Conservation (phyloP, 495 filamentous ascomycete species). For the Aspergillus nanangensis region DNA sequence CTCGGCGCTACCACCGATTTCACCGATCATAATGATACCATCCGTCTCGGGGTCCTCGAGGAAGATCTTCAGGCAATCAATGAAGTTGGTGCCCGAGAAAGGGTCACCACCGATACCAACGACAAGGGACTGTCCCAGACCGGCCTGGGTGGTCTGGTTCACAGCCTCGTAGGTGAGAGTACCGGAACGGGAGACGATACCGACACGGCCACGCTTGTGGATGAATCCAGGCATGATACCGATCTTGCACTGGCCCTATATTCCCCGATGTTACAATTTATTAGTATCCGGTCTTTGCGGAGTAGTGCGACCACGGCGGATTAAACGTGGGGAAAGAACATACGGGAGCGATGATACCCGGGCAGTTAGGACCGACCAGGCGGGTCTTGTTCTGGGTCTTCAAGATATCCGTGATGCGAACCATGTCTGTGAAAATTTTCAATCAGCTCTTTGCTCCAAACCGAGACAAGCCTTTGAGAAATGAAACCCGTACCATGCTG, state of each 20-base stretch:
- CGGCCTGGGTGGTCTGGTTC: constrained; percentile 97
- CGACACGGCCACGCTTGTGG: constrained; percentile 97
- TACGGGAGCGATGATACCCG: constrained; percentile 90
- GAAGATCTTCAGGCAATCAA: constrained; percentile 97
- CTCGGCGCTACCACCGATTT: constrained; percentile 96
- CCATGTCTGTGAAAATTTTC: constrained; percentile 68
- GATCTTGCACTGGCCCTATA: constrained; percentile 96
- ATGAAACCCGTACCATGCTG: constrained; percentile 69
- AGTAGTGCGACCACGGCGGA: too few species aligned
- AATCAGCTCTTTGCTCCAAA: constrained; percentile 19
- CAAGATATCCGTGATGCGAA: constrained; percentile 95
- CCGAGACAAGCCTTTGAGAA: neutral
- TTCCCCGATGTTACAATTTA: neutral
- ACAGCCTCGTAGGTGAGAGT: constrained; percentile 99
- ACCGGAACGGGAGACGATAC: constrained; percentile 96
- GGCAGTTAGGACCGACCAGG: constrained; percentile 96
- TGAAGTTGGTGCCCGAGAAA: constrained; percentile 99
- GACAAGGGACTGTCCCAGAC: constrained; percentile 94
- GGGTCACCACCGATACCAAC: constrained; percentile 98
- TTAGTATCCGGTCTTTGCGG: constrained; percentile 3
- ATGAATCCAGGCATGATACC: constrained; percentile 99
- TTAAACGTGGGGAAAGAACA: too few species aligned
- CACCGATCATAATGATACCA: constrained; percentile 99
- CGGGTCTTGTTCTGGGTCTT: constrained; percentile 97
- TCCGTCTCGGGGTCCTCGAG: constrained; percentile 94